Evolutionary conservation across 2,329 filamentous ascomycete genomes (phyloP).

Genomic region (Verticillium zaregamsianum): DNA sequence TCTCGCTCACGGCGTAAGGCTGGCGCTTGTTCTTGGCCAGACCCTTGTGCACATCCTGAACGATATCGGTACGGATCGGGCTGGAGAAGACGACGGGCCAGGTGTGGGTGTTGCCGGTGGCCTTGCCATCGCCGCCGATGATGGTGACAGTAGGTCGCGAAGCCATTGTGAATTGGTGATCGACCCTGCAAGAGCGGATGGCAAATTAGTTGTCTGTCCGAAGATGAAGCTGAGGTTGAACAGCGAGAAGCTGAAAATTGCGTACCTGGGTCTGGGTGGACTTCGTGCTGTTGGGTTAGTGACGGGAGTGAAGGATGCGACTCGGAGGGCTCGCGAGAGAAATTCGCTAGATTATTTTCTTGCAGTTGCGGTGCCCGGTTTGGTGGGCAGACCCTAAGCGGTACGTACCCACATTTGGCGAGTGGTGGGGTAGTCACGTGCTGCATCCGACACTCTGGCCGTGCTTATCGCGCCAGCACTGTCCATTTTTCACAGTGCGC

Average conservation of each 20-base stretch:
- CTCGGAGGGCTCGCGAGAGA: neutral
- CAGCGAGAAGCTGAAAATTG: neutral
- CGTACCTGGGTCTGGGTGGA: slow-evolving; percentile 5
- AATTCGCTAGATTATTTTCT: neutral
- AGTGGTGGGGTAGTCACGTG: slow-evolving; percentile 2
- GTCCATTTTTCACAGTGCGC: too few relatives aligned
- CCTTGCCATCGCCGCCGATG: slow-evolving; percentile 91
- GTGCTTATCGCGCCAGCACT: neutral
- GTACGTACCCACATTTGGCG: slow-evolving; percentile 4
- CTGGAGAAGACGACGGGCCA: slow-evolving; percentile 95
- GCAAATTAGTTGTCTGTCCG: slow-evolving; percentile 7
- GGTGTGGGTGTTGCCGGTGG: slow-evolving; percentile 83
- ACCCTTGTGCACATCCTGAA: slow-evolving; percentile 97
- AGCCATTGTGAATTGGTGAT: slow-evolving; percentile 63
- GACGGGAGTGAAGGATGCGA: slow-evolving; percentile 1
- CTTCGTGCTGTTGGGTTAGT: slow-evolving; percentile 5
- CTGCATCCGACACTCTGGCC: neutral
- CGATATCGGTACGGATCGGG: slow-evolving; percentile 98
- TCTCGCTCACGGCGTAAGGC: slow-evolving; percentile 99
- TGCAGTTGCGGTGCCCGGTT: neutral
- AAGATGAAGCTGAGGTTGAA: neutral
- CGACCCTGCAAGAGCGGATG: slow-evolving; percentile 10
- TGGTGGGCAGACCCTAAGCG: slow-evolving; percentile 4
- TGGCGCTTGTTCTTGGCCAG: slow-evolving; percentile 99
- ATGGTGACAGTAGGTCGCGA: slow-evolving; percentile 97